A percentile compares a stretch with the other conserved stretches of the same genome.
These are phyloP conservation scores for Xylaria sp. DNA, from an alignment of 2,329 filamentous ascomycete species.

Conservation along the genomic window DNA sequence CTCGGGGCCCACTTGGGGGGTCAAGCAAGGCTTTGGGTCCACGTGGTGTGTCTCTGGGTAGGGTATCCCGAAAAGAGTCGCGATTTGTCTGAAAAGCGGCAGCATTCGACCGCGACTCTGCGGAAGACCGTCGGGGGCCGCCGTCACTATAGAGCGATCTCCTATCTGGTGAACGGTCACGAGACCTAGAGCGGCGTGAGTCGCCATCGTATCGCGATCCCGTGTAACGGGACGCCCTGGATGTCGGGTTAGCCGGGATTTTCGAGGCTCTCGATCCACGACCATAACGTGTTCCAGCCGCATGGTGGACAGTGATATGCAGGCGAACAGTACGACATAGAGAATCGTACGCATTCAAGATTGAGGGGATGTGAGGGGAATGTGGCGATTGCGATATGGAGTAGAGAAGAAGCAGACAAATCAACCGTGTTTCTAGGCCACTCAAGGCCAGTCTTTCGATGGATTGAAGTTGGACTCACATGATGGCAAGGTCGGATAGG, in stretches of 20 bases:
- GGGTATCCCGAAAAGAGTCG: slow-evolving; percentile 66
- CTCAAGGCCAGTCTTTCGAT: neutral
- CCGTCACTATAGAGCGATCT: slow-evolving; percentile 67
- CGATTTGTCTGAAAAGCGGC: slow-evolving; percentile 70
- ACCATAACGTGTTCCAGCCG: neutral
- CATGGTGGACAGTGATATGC: neutral
- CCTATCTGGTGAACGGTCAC: slow-evolving; percentile 75
- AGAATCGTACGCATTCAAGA: neutral
- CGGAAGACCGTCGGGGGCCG: slow-evolving; percentile 76
- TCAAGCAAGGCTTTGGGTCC: slow-evolving; percentile 84
- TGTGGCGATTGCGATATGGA: neutral
- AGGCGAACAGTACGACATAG: neutral
- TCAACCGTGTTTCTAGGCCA: neutral
- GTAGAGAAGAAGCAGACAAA: neutral
- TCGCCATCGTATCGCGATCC: slow-evolving; percentile 71
- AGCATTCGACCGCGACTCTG: slow-evolving; percentile 66
- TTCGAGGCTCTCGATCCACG: neutral
- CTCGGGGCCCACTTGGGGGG: slow-evolving; percentile 73
- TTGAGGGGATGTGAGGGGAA: neutral
- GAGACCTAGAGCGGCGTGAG: slow-evolving; percentile 70
- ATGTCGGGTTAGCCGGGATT: slow-evolving; percentile 32
- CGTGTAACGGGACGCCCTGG: slow-evolving; percentile 64
- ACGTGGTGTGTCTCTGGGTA: slow-evolving; percentile 77
- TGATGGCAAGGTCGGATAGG: slow-evolving; percentile 26
- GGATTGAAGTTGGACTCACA: slow-evolving; percentile 40